phyloP scores from a whole-genome alignment of 345 rosid species.

The Eucalyptus camaldulensis region DNA sequence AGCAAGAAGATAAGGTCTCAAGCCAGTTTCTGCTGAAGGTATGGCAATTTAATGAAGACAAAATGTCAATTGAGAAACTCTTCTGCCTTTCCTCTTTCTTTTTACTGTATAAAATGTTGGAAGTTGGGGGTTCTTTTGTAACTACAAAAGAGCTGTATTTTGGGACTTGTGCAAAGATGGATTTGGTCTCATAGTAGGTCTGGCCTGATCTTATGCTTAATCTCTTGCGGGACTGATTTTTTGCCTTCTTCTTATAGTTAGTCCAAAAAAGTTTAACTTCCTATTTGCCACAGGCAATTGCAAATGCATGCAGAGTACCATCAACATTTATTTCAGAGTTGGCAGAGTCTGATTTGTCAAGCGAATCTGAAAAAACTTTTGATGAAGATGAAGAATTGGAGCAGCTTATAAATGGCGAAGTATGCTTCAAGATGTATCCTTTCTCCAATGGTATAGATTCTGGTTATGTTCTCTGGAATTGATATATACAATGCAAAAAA shows the following conservation, averaged over 20 bases:
- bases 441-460: slow-evolving; percentile 47
- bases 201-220: neutral
- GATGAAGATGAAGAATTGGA: slow-evolving; percentile 68
- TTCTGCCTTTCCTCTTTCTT: neutral
- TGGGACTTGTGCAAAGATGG: neutral
- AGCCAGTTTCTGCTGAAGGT: slow-evolving; percentile 68
- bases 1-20: slow-evolving; percentile 76
- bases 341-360: slow-evolving; percentile 41
- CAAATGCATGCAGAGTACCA: slow-evolving; percentile 64
- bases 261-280: neutral
- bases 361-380: slow-evolving; percentile 39
- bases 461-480: neutral
- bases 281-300: slow-evolving; percentile 48
- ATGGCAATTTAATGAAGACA: neutral
- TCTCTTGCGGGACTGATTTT: neutral
- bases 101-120: neutral
- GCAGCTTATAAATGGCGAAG: slow-evolving; percentile 54
- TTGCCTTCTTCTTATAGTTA: neutral
- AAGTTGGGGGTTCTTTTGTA: neutral
- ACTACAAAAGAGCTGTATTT: neutral
- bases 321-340: slow-evolving; percentile 35
- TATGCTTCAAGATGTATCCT: slow-evolving; percentile 72
- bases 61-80: neutral
- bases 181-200: neutral
- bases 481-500: neutral